A percentile compares a stretch with the other conserved stretches of the same genome.
These are phyloP conservation scores for Tubosaeta sp. DNA, from an alignment of 768 basidiomycete genomes.

Conservation along the genomic window DNA sequence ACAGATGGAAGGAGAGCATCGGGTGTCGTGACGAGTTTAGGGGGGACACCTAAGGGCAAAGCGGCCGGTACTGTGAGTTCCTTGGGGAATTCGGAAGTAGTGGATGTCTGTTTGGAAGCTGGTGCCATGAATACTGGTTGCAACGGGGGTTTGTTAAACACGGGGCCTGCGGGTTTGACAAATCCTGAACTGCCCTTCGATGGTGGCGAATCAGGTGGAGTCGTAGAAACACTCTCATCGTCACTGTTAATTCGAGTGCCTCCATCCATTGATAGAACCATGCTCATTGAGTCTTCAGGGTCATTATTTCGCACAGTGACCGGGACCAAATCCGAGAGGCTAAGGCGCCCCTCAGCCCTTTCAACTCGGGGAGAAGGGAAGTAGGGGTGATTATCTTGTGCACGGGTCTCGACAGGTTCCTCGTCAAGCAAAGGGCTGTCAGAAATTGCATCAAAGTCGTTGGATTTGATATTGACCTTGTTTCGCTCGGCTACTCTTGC, in stretches of 20 bases:
- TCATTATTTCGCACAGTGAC: conserved; percentile 24
- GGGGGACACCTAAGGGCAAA: conserved; percentile 43
- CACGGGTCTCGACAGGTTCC: neutral
- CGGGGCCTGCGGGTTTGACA: conserved; percentile 39
- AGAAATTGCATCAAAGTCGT: conserved; percentile 25
- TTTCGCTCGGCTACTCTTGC: conserved; percentile 65
- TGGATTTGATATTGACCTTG: conserved; percentile 37
- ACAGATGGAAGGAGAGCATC: conserved; percentile 14
- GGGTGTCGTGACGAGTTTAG: conserved; percentile 29
- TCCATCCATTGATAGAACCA: conserved; percentile 4
- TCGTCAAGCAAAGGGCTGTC: conserved; percentile 8
- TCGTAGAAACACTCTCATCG: conserved; percentile 46
- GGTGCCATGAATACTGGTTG: conserved; percentile 27
- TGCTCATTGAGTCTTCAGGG: conserved; percentile 21
- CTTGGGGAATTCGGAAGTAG: conserved; percentile 14
- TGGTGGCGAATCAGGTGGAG: conserved; percentile 56
- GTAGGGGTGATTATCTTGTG: neutral
- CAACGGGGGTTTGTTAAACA: conserved; percentile 54
- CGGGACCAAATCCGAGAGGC: conserved; percentile 59
- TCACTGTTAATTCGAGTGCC: neutral
- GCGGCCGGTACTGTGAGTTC: conserved; percentile 41
- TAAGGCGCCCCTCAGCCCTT: conserved; percentile 38
- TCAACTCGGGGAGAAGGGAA: neutral
- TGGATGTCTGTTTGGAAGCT: conserved; percentile 12
- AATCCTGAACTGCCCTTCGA: conserved; percentile 22